Evolutionary conservation across 306 rosid genomes (phyloP).

Genomic region (Pyrus betulifolia): DNA sequence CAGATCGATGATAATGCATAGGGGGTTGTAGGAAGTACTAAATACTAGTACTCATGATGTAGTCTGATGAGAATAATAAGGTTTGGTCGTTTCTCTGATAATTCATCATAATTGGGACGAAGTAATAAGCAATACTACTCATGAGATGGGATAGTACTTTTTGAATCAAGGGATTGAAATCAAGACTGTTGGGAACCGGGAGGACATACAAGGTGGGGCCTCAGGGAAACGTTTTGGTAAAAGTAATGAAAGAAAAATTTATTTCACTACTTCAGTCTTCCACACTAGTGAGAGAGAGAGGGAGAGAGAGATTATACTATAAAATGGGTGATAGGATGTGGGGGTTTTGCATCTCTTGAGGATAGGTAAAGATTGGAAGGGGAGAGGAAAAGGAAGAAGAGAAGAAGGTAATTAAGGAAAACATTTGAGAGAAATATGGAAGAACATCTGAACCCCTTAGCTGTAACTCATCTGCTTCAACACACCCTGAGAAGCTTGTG

Average conservation of each 20-base stretch:
- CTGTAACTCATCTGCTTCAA: conserved; percentile 94
- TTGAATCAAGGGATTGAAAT: conserved; percentile 16
- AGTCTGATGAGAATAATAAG: conserved; percentile 17
- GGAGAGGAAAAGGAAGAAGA: conserved; percentile 10
- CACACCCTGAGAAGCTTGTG: conserved; percentile 92
- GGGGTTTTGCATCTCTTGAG: conserved; percentile 40
- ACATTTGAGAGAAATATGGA: conserved; percentile 39
- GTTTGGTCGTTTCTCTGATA: conserved; percentile 30
- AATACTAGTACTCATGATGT: conserved; percentile 17
- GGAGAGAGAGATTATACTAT: conserved; percentile 17
- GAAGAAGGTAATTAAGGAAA: not conserved
- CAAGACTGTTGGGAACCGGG: conserved; percentile 17
- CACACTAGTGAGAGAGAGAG: not conserved
- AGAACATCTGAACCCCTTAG: conserved; percentile 74
- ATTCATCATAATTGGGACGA: conserved; percentile 32
- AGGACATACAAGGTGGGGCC: conserved; percentile 29
- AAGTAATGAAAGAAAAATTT: conserved; percentile 10
- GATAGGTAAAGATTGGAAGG: conserved; percentile 10
- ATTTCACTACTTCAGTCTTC: conserved; percentile 25
- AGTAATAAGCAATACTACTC: not conserved
- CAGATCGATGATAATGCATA: conserved; percentile 29
- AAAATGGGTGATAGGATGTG: conserved; percentile 47
- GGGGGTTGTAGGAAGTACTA: conserved; percentile 17
- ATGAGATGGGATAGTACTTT: not conserved
- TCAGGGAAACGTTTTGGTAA: conserved; percentile 12